Evolutionary conservation across 2,329 filamentous ascomycete genomes (phyloP), one percentile per base, ranked within the genome.

Genomic region (Metarhizium anisopliae): DNA sequence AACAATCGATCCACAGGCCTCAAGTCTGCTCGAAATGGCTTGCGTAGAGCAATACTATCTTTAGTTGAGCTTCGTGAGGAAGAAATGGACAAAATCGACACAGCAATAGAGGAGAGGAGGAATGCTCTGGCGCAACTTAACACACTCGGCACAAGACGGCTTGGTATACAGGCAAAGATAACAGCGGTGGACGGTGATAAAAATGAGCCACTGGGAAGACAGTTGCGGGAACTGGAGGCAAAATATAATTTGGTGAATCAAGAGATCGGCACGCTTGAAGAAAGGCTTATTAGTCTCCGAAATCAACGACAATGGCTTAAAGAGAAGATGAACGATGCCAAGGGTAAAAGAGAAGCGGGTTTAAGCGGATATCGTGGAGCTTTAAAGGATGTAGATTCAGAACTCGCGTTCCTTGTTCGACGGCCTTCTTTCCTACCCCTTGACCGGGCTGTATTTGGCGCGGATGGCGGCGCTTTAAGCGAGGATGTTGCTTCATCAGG

Each of bases 311-410:
- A 77, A n/a, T 79, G 77, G 65, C 68, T 91, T 0, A 71, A 80
- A 58, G 77, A 77, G 2, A 77, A 82, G 63, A 81, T 89, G 50
- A 76, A 80, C 6, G 82, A 86, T 55, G 77, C 83, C 1, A 78
- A 79, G 59, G 90, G 85, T 61, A 77, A 78, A 54, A 75, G 85
- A 42, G 87, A 90, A 66, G 84, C 87, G 2, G 83, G 83, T n/a
- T 67, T 90, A 14, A 88, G 85, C 55, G 85, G 86, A 0, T 91
- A 90, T 66, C 81, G 78, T 20, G 81, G 84, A 1, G 85, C 86
- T 4, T 70, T 90, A 40, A 80, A 75, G 55, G 80, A 89, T 54
- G 77, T 89, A 6, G 85, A 91, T 58, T 74, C 72, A 14, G 81
- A 87, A 55, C 76, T 90, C 6, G 70, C 72, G 5, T 73, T 72